Evolutionary conservation across 1,284 basidiomycete species (phyloP).

Genomic region (Sphagnurus paluster): DNA sequence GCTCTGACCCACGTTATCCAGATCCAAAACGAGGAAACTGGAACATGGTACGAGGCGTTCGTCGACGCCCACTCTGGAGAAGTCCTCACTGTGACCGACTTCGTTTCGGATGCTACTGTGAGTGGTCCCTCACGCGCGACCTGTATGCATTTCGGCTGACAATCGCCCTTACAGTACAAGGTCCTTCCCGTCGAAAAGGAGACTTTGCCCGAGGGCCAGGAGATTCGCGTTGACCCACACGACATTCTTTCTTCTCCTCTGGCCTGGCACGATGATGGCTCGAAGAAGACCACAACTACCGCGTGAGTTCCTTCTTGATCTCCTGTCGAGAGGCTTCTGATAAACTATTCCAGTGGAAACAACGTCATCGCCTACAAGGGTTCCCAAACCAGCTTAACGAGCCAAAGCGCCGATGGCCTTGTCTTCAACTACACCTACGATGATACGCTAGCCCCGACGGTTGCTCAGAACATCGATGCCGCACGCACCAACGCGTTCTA

Average conservation of each 20-base stretch:
- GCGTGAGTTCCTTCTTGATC: too few relatives aligned
- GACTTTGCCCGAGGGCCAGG: constrained; percentile 36
- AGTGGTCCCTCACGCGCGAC: constrained; percentile 15
- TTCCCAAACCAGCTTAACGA: constrained; percentile 20
- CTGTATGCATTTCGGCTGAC: neutral
- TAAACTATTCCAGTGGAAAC: constrained; percentile 29
- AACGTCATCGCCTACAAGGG: constrained; percentile 34
- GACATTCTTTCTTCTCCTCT: constrained; percentile 39
- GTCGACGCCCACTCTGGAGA: constrained; percentile 57
- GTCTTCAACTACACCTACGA: constrained; percentile 41
- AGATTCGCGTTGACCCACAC: constrained; percentile 41
- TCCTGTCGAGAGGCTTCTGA: too few relatives aligned
- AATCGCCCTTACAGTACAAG: constrained; percentile 34
- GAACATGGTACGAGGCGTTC: constrained; percentile 64
- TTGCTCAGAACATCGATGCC: constrained; percentile 38
- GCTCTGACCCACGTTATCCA: constrained; percentile 55
- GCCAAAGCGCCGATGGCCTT: constrained; percentile 31
- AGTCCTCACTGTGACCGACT: constrained; percentile 51
- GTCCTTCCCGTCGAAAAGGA: constrained; percentile 43
- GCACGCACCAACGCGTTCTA: constrained; percentile 51
- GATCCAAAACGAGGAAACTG: constrained; percentile 51
- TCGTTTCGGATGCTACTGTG: constrained; percentile 41
- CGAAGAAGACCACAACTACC: constrained; percentile 20
- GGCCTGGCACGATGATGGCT: constrained; percentile 45
- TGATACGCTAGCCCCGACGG: constrained; percentile 26